A percentile compares a stretch with the other conserved stretches of the same genome.
Evolutionary conservation across 2,329 filamentous ascomycete genomes (phyloP).

Genomic region (Lecanicillium sp.): DNA sequence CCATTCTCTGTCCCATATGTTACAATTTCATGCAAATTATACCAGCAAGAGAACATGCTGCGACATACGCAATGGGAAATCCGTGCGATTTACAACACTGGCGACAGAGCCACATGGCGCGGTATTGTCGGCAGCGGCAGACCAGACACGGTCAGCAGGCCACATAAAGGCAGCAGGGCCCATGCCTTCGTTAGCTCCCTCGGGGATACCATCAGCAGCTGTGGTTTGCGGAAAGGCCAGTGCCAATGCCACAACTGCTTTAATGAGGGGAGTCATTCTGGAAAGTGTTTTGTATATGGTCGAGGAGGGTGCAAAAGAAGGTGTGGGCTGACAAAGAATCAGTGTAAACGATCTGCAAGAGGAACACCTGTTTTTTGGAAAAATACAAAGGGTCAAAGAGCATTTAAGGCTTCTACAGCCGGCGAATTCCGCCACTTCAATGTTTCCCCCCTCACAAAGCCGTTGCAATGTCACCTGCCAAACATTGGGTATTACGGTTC

Average conservation of each 20-base stretch:
- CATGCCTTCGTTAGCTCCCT: conserved; percentile 15
- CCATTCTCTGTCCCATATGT: conserved; percentile 35
- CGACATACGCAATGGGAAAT: conserved; percentile 43
- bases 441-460: no score
- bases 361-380: no score
- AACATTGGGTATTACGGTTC: no score
- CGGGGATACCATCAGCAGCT: conserved; percentile 10
- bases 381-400: no score
- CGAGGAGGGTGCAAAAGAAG: no score
- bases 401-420: no score
- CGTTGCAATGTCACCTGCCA: no score
- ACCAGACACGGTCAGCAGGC: conserved; percentile 50
- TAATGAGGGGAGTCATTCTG: no score
- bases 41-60: background rate
- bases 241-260: background rate
- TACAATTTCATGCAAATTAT: background rate
- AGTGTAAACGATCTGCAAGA: no score
- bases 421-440: no score
- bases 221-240: conserved; percentile 9
- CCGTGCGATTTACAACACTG: conserved; percentile 39
- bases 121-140: conserved; percentile 43
- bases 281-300: no score
- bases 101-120: conserved; percentile 47
- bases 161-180: conserved; percentile 54
- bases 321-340: no score